phyloP scores from a whole-genome alignment of 148 eudicot species.

The Rhododendron henanense region DNA sequence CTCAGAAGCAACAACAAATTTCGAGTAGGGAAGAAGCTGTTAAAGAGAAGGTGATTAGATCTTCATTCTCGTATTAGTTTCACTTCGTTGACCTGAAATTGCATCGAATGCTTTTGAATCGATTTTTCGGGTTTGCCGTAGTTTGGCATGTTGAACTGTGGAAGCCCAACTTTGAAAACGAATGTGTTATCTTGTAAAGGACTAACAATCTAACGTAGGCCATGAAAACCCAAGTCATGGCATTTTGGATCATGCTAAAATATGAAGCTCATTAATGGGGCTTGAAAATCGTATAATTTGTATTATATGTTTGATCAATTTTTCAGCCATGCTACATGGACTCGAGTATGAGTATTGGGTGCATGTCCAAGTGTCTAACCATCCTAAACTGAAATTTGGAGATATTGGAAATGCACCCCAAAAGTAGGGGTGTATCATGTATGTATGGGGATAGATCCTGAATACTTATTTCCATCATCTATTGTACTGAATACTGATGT shows the following conservation, averaged over 20 bases:
- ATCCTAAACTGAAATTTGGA: neutral
- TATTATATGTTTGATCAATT: neutral
- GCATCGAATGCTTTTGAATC: neutral
- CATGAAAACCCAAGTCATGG: neutral
- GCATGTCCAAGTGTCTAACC: neutral
- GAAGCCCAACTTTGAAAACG: neutral
- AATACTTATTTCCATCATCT: neutral
- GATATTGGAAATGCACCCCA: neutral
- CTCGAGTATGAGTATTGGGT: neutral
- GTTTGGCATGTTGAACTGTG: neutral
- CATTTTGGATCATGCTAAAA: neutral
- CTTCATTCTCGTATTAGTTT: neutral
- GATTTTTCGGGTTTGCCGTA: neutral
- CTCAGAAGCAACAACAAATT: constrained; percentile 52
- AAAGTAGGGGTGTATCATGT: neutral
- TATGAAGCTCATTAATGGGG: neutral
- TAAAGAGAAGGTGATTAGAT: constrained; percentile 65
- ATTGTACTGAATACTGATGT: neutral
- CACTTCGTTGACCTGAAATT: neutral
- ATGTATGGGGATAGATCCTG: neutral
- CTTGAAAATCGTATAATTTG: neutral
- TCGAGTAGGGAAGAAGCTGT: constrained; percentile 65
- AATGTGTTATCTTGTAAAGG: neutral
- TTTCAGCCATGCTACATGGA: neutral
- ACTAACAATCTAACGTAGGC: neutral